These are phyloP conservation scores for Exophiala sideris DNA, from an alignment of 2,329 filamentous ascomycete genomes.

Conservation along the genomic window DNA sequence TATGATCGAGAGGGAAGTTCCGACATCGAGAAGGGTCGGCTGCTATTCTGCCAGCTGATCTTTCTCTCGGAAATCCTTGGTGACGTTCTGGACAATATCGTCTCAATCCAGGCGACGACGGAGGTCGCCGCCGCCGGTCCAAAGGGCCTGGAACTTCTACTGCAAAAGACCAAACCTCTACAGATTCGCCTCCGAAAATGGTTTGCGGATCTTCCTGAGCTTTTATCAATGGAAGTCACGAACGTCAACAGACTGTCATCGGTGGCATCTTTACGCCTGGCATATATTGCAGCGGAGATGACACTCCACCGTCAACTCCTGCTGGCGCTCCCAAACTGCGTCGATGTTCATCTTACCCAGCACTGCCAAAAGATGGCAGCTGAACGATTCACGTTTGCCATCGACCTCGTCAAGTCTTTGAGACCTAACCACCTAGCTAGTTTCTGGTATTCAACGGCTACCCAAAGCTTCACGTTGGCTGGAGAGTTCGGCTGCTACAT, in stretches of 20 bases:
- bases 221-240: constrained; percentile 47
- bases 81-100: constrained; percentile 43
- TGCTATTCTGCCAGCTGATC: constrained; percentile 50
- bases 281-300: constrained; percentile 92
- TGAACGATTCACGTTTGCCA: constrained; percentile 77
- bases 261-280: constrained; percentile 76
- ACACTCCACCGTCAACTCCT: constrained; percentile 89
- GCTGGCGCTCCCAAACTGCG: constrained; percentile 61
- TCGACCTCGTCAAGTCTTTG: constrained; percentile 92
- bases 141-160: constrained; percentile 46
- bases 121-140: constrained; percentile 36
- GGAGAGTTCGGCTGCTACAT: constrained; percentile 62
- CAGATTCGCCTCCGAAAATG: constrained; percentile 51
- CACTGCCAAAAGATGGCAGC: constrained; percentile 82
- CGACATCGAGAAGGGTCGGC: constrained; percentile 23
- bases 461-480: constrained; percentile 79
- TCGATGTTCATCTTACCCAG: constrained; percentile 78
- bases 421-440: constrained; percentile 76
- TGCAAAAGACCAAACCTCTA: constrained; percentile 51
- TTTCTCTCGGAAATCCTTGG: constrained; percentile 49
- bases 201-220: constrained; percentile 45
- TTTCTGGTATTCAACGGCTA: constrained; percentile 87
- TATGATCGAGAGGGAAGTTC: not conserved
- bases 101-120: constrained; percentile 42
- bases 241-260: constrained; percentile 35